Conservation (phyloP, 2,329 filamentous ascomycete genomes). For the Phialophora tarda region DNA sequence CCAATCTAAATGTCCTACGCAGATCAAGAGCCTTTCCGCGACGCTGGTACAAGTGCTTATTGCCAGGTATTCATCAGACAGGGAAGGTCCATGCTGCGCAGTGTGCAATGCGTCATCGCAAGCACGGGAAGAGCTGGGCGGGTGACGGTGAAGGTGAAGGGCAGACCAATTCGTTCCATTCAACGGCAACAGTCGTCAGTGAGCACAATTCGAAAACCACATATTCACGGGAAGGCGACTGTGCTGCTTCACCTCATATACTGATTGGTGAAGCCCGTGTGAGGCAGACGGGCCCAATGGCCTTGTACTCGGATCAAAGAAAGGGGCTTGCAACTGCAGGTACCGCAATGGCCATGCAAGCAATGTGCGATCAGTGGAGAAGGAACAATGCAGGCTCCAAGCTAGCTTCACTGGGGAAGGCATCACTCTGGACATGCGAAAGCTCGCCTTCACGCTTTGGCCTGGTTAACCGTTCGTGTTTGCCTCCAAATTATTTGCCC, state of each 20-base stretch:
- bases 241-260: not conserved
- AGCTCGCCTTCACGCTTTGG: not conserved
- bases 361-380: slow-evolving; percentile 14
- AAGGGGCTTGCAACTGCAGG: slow-evolving; percentile 6
- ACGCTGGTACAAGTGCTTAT: not conserved
- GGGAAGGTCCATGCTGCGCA: not conserved
- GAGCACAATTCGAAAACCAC: not conserved
- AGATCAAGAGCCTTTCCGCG: not conserved
- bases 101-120: not conserved
- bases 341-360: slow-evolving; percentile 17
- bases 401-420: slow-evolving; percentile 15
- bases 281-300: not conserved
- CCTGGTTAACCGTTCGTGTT: not conserved
- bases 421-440: slow-evolving; percentile 16
- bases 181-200: not conserved
- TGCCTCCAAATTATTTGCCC: slow-evolving; percentile 8
- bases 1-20: not conserved
- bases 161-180: not conserved
- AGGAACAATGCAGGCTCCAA: slow-evolving; percentile 9
- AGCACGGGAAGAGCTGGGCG: not conserved
- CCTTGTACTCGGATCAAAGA: not conserved
- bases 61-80: not conserved
- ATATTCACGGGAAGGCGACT: not conserved
- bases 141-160: not conserved
- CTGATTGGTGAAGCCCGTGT: not conserved